Percentiles rank a stretch among this genome's conserved stretches.
These are phyloP conservation scores for Turritis glabra DNA, from an alignment of 345 rosid species.

Conservation along the genomic window DNA sequence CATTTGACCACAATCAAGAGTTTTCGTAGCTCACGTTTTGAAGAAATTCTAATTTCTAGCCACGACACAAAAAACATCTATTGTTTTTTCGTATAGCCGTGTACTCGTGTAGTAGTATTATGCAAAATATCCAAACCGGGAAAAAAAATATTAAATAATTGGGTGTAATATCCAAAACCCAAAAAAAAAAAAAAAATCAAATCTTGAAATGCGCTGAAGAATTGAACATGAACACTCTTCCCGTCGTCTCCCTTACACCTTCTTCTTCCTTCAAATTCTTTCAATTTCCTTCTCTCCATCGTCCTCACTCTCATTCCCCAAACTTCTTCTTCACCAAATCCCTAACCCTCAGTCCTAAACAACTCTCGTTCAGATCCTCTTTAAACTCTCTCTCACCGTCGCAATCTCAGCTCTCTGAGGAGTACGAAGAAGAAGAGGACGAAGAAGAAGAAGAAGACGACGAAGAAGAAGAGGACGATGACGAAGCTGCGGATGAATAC, in stretches of 20 bases:
- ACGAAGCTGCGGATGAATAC: slow-evolving; percentile 59
- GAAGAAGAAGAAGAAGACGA: slow-evolving; percentile 48
- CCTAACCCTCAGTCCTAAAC: slow-evolving; percentile 24
- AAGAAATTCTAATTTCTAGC: too few relatives aligned
- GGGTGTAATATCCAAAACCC: slow-evolving; percentile 5
- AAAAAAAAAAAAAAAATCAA: slow-evolving; percentile 28
- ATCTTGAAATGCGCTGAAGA: background rate
- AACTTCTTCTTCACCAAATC: slow-evolving; percentile 38
- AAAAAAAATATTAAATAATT: too few relatives aligned
- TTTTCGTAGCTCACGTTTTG: too few relatives aligned
- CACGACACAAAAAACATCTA: too few relatives aligned
- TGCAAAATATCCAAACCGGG: too few relatives aligned
- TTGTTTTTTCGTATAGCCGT: too few relatives aligned
- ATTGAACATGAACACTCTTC: slow-evolving; percentile 60
- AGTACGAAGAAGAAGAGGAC: slow-evolving; percentile 51
- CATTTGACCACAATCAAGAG: too few relatives aligned
- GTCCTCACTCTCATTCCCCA: slow-evolving; percentile 29
- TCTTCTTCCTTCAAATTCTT: slow-evolving; percentile 36
- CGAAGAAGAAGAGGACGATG: slow-evolving; percentile 55
- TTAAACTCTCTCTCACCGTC: slow-evolving; percentile 50
- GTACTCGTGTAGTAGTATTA: too few relatives aligned
- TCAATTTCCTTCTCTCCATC: slow-evolving; percentile 12
- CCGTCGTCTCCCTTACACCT: slow-evolving; percentile 47
- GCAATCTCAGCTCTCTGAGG: slow-evolving; percentile 63
- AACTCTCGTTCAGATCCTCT: slow-evolving; percentile 46